These are phyloP conservation scores for Blastocladiella britannica DNA, from an alignment of 192 early-diverging fungal species.

Conservation along the genomic window DNA sequence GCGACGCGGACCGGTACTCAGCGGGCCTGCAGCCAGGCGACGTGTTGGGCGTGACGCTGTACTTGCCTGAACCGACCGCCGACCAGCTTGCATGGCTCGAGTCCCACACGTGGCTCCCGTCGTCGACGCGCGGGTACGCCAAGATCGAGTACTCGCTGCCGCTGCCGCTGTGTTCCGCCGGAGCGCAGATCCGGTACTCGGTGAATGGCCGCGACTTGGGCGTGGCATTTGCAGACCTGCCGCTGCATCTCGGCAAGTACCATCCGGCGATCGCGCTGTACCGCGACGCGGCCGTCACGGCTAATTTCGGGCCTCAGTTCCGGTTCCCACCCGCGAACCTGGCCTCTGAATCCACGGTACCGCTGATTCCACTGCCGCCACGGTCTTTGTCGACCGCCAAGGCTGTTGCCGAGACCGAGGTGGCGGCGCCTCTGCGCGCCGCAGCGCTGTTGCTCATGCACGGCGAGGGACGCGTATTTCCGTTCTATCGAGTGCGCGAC, in stretches of 20 bases:
- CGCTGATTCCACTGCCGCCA: too few relatives aligned
- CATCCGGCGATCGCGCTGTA: slow-evolving; percentile 52
- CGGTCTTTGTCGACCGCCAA: too few relatives aligned
- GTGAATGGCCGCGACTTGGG: slow-evolving; percentile 43
- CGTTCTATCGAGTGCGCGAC: too few relatives aligned
- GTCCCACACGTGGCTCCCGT: too few relatives aligned
- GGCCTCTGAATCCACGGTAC: too few relatives aligned
- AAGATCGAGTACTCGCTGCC: slow-evolving; percentile 18
- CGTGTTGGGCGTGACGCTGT: slow-evolving; percentile 22
- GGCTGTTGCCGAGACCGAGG: too few relatives aligned
- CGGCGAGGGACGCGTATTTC: too few relatives aligned
- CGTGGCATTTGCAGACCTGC: neutral
- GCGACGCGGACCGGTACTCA: slow-evolving; percentile 20
- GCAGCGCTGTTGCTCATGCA: too few relatives aligned
- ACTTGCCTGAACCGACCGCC: slow-evolving; percentile 16
- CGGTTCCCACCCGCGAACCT: slow-evolving; percentile 24
- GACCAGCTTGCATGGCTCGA: too few relatives aligned
- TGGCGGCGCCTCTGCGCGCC: too few relatives aligned
- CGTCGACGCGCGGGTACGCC: slow-evolving; percentile 18
- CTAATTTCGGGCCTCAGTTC: slow-evolving; percentile 53
- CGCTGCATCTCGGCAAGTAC: slow-evolving; percentile 32
- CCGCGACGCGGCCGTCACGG: slow-evolving; percentile 30
- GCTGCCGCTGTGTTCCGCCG: slow-evolving; percentile 6
- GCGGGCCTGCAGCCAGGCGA: slow-evolving; percentile 17
- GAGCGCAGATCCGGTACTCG: slow-evolving; percentile 34